Evolutionary conservation across 805 yeast species (phyloP).

Genomic region (Candida maesae): DNA sequence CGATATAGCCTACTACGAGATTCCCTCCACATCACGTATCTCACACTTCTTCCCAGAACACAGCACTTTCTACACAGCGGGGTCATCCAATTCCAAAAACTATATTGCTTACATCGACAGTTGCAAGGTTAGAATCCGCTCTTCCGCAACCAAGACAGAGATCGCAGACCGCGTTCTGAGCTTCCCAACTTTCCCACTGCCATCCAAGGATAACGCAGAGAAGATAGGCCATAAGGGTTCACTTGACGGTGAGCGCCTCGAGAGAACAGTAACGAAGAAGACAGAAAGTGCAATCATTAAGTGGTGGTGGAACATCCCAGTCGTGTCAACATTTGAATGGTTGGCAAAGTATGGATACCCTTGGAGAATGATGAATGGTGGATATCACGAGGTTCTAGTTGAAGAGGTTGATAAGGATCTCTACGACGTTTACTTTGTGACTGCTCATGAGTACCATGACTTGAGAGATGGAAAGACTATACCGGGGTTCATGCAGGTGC

Average conservation of each 20-base stretch:
- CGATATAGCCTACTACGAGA: conserved; percentile 17
- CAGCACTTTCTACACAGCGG: conserved; percentile 1
- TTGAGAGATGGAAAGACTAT: conserved; percentile 24
- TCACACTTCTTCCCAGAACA: conserved; percentile 7
- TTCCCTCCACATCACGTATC: conserved; percentile 17
- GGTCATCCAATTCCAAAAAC: not conserved
- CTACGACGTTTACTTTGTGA: conserved; percentile 20
- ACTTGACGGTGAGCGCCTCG: not conserved
- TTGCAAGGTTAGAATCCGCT: conserved; percentile 13
- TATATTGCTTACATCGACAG: conserved; percentile 22
- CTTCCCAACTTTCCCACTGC: conserved; percentile 5
- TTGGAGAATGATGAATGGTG: conserved; percentile 28
- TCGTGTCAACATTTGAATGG: conserved; percentile 17
- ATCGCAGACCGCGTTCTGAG: conserved; percentile 1
- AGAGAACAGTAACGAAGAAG: not conserved
- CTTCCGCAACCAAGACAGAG: not conserved
- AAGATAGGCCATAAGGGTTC: not conserved
- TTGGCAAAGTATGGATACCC: conserved; percentile 24
- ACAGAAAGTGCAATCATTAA: conserved; percentile 6
- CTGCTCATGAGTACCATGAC: conserved; percentile 22
- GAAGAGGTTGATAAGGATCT: conserved; percentile 5
- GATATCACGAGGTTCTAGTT: conserved; percentile 19
- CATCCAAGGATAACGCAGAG: not conserved
- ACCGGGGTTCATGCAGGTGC: conserved; percentile 15
- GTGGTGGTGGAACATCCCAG: conserved; percentile 10